These are phyloP conservation scores for Cicer arietinum DNA, from an alignment of 306 rosid genomes.

Conservation along the genomic window DNA sequence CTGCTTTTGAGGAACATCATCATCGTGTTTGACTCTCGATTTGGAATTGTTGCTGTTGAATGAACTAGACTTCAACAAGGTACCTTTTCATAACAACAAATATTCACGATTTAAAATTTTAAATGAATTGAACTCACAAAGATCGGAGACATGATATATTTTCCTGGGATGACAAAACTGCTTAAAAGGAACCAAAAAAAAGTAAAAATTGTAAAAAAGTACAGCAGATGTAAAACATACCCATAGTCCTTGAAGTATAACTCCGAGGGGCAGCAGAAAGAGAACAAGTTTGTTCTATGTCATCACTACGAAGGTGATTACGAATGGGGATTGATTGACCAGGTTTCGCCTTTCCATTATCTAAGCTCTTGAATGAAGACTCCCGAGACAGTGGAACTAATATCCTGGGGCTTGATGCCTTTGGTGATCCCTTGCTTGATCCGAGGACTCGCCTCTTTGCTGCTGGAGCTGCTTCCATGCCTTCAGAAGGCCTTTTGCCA, in stretches of 20 bases:
- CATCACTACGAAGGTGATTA: constrained; percentile 47
- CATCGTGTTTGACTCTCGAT: constrained; percentile 69
- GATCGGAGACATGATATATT: constrained; percentile 30
- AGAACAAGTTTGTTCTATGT: constrained; percentile 53
- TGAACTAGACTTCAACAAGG: constrained; percentile 74
- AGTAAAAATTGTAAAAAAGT: constrained; percentile 5
- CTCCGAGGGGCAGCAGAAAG: constrained; percentile 52
- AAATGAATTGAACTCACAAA: constrained; percentile 28
- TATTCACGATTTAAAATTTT: not conserved
- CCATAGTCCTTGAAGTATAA: constrained; percentile 61
- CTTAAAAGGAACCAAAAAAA: constrained; percentile 14
- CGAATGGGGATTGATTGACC: constrained; percentile 54
- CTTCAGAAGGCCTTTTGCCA: constrained; percentile 69
- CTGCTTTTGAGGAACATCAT: constrained; percentile 69
- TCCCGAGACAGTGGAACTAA: constrained; percentile 62
- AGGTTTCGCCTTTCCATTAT: constrained; percentile 63
- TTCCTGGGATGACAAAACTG: constrained; percentile 4
- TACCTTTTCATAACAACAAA: constrained; percentile 56
- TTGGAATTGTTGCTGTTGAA: constrained; percentile 66
- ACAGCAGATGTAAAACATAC: constrained; percentile 28
- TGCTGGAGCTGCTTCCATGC: constrained; percentile 57
- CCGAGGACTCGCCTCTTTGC: constrained; percentile 77
- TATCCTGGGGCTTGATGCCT: constrained; percentile 67
- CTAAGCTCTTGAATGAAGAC: constrained; percentile 66
- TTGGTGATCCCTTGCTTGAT: constrained; percentile 66